phyloP scores from a whole-genome alignment of 306 rosid species.

The Malus asiatica region DNA sequence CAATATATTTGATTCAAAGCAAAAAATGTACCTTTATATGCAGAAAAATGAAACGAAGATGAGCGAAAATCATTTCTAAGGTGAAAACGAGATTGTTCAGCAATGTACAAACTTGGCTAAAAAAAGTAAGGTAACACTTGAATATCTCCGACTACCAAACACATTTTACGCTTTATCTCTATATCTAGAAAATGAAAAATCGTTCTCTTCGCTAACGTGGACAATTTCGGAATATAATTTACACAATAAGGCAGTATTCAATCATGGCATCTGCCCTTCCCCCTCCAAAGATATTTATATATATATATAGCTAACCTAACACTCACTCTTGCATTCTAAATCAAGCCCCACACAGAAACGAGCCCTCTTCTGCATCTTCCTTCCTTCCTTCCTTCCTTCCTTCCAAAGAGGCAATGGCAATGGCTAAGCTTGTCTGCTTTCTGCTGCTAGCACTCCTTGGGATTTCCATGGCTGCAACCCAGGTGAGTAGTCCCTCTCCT shows the following conservation, averaged over 20 bases:
- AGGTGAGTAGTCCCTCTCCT: constrained; percentile 13
- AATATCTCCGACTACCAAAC: too few relatives aligned
- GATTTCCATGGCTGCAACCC: constrained; percentile 40
- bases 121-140: too few relatives aligned
- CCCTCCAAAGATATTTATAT: not conserved
- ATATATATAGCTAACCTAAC: not conserved
- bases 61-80: too few relatives aligned
- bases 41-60: too few relatives aligned
- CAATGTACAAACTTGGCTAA: too few relatives aligned
- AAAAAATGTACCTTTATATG: too few relatives aligned
- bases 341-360: not conserved
- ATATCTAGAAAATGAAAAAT: too few relatives aligned
- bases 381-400: not conserved
- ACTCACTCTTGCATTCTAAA: not conserved
- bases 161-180: too few relatives aligned
- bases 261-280: not conserved
- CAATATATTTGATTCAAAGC: too few relatives aligned
- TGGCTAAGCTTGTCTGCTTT: constrained; percentile 36
- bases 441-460: constrained; percentile 40
- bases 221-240: not conserved
- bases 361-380: not conserved
- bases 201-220: not conserved
- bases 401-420: constrained; percentile 8
- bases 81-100: too few relatives aligned
- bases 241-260: not conserved